Percentiles rank a stretch among this genome's conserved stretches.
phyloP scores from a whole-genome alignment of 2,329 filamentous ascomycete genomes.

The Chrysoporthe austroafricana region DNA sequence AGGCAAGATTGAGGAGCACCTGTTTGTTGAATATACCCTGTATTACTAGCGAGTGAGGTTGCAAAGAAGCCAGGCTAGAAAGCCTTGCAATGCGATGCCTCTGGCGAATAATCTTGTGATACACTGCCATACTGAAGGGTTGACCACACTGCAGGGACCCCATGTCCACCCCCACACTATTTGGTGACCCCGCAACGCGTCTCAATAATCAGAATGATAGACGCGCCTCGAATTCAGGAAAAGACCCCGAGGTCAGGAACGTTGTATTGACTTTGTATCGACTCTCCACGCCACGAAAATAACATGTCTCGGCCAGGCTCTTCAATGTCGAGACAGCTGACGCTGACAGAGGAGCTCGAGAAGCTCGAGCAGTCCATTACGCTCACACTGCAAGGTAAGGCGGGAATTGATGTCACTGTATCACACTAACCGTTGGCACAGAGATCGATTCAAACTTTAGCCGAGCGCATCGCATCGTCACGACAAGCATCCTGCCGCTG shows the following conservation, averaged over 20 bases:
- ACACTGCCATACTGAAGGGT: not conserved
- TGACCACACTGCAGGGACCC: not conserved
- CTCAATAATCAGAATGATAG: not conserved
- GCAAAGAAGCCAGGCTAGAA: not conserved
- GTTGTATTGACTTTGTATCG: constrained; percentile 3
- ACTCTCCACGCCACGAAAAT: constrained; percentile 13
- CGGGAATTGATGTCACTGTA: not conserved
- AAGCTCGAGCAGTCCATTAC: constrained; percentile 97
- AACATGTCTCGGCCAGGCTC: constrained; percentile 55
- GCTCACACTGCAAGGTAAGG: constrained; percentile 82
- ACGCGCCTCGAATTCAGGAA: constrained; percentile 8
- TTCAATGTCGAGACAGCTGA: constrained; percentile 61
- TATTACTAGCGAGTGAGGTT: constrained; percentile 14
- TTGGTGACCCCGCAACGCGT: not conserved
- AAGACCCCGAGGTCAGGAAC: constrained; percentile 17
- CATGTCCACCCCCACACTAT: constrained; percentile 1
- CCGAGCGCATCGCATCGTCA: constrained; percentile 94
- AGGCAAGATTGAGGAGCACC: constrained; percentile 2
- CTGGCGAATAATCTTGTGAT: not conserved
- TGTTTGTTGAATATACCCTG: constrained; percentile 24
- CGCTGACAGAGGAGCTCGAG: constrained; percentile 92
- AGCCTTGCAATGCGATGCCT: not conserved
- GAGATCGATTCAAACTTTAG: constrained; percentile 99
- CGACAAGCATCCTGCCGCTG: constrained; percentile 86
- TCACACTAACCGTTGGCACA: constrained; percentile 40